Evolutionary conservation across 2,329 filamentous ascomycete genomes (phyloP).

Genomic region (Neonectria hederae): DNA sequence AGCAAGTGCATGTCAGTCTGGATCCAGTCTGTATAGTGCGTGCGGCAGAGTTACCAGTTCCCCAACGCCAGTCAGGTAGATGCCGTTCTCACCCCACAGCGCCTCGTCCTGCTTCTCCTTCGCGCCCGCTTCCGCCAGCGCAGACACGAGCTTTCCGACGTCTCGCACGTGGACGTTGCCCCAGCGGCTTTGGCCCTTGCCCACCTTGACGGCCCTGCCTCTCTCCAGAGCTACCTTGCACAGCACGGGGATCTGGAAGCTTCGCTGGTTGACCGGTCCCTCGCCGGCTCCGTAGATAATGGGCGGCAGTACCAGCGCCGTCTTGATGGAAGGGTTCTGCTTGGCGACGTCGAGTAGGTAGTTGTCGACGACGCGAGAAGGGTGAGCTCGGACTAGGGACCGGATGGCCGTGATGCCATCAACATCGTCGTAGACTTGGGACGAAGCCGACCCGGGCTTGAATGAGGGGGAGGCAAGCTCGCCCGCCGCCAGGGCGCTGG

Average conservation of each 20-base stretch:
- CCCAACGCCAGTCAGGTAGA: conserved; percentile 48
- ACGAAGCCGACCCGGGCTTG: conserved; percentile 43
- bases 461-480: conserved; percentile 47
- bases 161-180: conserved; percentile 49
- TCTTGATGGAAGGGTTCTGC: conserved; percentile 41
- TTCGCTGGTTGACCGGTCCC: conserved; percentile 51
- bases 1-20: not conserved
- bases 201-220: conserved; percentile 46
- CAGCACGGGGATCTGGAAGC: conserved; percentile 53
- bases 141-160: conserved; percentile 42
- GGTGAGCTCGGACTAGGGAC: conserved; percentile 40
- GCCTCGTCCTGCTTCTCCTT: conserved; percentile 32
- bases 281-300: conserved; percentile 52
- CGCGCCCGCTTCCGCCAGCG: conserved; percentile 45
- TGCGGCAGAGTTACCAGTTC: conserved; percentile 45
- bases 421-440: conserved; percentile 49
- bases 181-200: conserved; percentile 48
- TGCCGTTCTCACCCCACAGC: conserved; percentile 51
- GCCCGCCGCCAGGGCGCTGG: conserved; percentile 44
- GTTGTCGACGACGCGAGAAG: conserved; percentile 49
- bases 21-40: not conserved
- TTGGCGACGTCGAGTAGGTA: conserved; percentile 46
- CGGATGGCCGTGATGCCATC: conserved; percentile 39
- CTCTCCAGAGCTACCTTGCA: conserved; percentile 46
- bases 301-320: conserved; percentile 49